These are phyloP conservation scores for Xylaria longipes DNA, from an alignment of 495 filamentous ascomycete genomes.

Conservation along the genomic window DNA sequence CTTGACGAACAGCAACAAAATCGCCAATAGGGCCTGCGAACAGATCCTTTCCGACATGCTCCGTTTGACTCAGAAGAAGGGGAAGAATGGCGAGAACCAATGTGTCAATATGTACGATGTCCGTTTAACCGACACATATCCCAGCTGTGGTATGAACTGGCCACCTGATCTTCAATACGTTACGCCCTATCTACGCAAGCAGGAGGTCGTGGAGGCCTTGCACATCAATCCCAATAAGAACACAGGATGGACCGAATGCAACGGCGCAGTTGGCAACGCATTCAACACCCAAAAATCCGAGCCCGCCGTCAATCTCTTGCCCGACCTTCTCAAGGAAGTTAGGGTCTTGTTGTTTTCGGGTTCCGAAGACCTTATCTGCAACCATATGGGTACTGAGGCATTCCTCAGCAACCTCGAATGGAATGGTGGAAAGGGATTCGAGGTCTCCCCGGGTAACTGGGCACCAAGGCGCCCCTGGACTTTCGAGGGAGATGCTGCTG, in stretches of 20 bases:
- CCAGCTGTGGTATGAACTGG: slow-evolving; percentile 94
- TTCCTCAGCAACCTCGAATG: slow-evolving; percentile 91
- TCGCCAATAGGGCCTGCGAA: slow-evolving; percentile 77
- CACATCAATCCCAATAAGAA: slow-evolving; percentile 82
- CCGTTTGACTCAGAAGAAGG: slow-evolving; percentile 56
- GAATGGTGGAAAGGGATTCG: slow-evolving; percentile 90
- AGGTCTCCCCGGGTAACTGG: slow-evolving; percentile 86
- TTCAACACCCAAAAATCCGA: slow-evolving; percentile 73
- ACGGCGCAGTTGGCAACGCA: slow-evolving; percentile 70
- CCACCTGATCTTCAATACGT: slow-evolving; percentile 80
- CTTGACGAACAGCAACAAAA: slow-evolving; percentile 61
- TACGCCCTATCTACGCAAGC: slow-evolving; percentile 80
- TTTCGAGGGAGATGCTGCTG: slow-evolving; percentile 88
- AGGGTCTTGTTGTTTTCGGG: slow-evolving; percentile 89
- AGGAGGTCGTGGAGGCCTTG: slow-evolving; percentile 80
- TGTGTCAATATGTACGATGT: slow-evolving; percentile 97
- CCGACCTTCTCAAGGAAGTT: slow-evolving; percentile 75
- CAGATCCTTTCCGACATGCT: slow-evolving; percentile 73
- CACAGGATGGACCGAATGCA: slow-evolving; percentile 91
- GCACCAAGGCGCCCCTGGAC: slow-evolving; percentile 92
- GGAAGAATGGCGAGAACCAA: slow-evolving; percentile 50
- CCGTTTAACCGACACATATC: slow-evolving; percentile 73
- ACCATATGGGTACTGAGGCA: slow-evolving; percentile 92
- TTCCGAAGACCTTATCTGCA: slow-evolving; percentile 94
- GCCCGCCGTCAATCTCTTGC: slow-evolving; percentile 77